Evolutionary conservation across 345 rosid species (phyloP).

Genomic region (Murraya koenigii): DNA sequence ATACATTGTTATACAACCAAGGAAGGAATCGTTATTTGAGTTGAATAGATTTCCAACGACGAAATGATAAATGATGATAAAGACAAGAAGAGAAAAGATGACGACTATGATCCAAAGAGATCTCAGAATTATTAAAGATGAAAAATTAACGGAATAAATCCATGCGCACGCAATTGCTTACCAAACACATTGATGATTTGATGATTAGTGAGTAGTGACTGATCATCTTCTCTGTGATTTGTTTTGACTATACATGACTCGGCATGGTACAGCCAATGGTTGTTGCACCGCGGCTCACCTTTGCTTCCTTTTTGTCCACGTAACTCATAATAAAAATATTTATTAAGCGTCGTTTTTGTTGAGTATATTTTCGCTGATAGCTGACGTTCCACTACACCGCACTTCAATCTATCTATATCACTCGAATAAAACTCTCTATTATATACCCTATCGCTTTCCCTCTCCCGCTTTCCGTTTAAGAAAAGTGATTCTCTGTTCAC

Average conservation of each 20-base stretch:
- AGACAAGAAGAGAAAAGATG: background rate
- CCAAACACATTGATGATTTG: slow-evolving; percentile 10
- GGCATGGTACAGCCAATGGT: slow-evolving; percentile 7
- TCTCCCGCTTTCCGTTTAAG: slow-evolving; percentile 12
- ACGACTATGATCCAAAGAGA: background rate
- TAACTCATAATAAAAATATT: too few relatives aligned
- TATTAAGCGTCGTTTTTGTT: background rate
- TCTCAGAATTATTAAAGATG: too few relatives aligned
- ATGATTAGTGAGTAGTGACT: too few relatives aligned
- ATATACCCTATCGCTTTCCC: background rate
- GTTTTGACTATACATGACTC: background rate
- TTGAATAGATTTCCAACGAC: too few relatives aligned
- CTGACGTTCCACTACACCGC: background rate
- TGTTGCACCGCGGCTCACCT: background rate
- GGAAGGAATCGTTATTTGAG: too few relatives aligned
- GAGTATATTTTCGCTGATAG: background rate
- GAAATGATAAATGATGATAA: background rate
- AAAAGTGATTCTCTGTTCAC: background rate
- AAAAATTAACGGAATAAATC: slow-evolving; percentile 20
- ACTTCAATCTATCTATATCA: too few relatives aligned
- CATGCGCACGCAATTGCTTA: slow-evolving; percentile 22
- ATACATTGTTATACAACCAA: too few relatives aligned
- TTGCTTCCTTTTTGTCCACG: slow-evolving; percentile 14
- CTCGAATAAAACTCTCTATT: too few relatives aligned
- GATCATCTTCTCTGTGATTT: too few relatives aligned